Conservation (phyloP, 2,329 filamentous ascomycete species). For the Zasmidium angulare region DNA sequence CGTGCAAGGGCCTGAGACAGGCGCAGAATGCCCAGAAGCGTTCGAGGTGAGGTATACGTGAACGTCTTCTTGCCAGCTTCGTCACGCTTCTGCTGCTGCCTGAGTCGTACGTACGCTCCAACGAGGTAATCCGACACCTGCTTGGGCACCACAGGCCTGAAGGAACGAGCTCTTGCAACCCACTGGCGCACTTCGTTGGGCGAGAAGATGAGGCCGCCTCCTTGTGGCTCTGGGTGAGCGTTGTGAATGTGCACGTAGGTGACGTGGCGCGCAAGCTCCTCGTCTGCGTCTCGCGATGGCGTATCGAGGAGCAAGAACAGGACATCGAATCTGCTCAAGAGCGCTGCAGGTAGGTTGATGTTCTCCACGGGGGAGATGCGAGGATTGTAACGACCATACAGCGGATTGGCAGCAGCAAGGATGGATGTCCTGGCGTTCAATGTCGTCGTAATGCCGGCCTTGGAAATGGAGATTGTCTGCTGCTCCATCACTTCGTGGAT, state of each 20-base stretch:
- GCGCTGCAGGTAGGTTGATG: slow-evolving; percentile 96
- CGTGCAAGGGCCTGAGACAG: slow-evolving; percentile 91
- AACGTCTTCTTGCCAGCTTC: slow-evolving; percentile 91
- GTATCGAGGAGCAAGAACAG: slow-evolving; percentile 97
- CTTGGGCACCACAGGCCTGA: slow-evolving; percentile 80
- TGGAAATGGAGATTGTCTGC: slow-evolving; percentile 82
- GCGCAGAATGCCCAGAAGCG: slow-evolving; percentile 87
- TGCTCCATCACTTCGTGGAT: slow-evolving; percentile 90
- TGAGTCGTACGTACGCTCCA: slow-evolving; percentile 92
- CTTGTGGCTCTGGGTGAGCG: slow-evolving; percentile 73
- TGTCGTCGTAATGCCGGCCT: slow-evolving; percentile 93
- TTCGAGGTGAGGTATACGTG: slow-evolving; percentile 90
- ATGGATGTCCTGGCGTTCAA: slow-evolving; percentile 85
- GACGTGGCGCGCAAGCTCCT: slow-evolving; percentile 92
- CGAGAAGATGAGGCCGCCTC: slow-evolving; percentile 73
- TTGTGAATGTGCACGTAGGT: slow-evolving; percentile 97
- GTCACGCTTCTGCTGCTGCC: slow-evolving; percentile 86
- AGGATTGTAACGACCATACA: slow-evolving; percentile 98
- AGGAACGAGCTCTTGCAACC: slow-evolving; percentile 87
- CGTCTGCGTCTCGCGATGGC: slow-evolving; percentile 82
- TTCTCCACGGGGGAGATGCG: slow-evolving; percentile 97
- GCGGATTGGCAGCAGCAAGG: slow-evolving; percentile 90
- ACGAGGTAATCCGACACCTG: slow-evolving; percentile 93
- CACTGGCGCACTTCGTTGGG: slow-evolving; percentile 95
- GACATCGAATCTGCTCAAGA: slow-evolving; percentile 95